Percentiles rank a stretch among this genome's conserved stretches.
These are phyloP conservation scores for Pezicula radicicola DNA, from an alignment of 2,329 filamentous ascomycete genomes.

Conservation along the genomic window DNA sequence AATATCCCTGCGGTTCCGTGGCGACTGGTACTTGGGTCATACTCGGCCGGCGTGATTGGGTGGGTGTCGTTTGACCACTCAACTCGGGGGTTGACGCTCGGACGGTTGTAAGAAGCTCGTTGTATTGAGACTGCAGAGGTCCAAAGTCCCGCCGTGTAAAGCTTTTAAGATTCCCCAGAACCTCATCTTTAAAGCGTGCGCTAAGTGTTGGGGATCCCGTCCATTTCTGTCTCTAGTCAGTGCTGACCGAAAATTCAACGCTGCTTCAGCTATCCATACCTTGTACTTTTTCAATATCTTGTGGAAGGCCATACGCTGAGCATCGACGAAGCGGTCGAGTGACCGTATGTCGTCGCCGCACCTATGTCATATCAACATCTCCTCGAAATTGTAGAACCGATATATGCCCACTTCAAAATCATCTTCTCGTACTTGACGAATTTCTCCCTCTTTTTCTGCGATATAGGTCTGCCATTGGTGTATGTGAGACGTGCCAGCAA, in stretches of 20 bases:
- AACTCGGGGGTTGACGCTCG: slow-evolving; percentile 34
- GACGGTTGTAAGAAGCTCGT: slow-evolving; percentile 45
- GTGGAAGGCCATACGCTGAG: slow-evolving; percentile 72
- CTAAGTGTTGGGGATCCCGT: slow-evolving; percentile 67
- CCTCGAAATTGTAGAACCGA: neutral
- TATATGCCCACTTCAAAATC: slow-evolving; percentile 20
- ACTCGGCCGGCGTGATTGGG: slow-evolving; percentile 16
- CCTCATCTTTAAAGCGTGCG: slow-evolving; percentile 61
- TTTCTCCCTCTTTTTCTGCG: slow-evolving; percentile 22
- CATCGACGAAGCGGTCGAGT: slow-evolving; percentile 68
- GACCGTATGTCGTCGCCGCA: slow-evolving; percentile 71
- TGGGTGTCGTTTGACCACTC: slow-evolving; percentile 17
- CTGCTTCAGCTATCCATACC: slow-evolving; percentile 35
- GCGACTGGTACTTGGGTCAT: slow-evolving; percentile 3
- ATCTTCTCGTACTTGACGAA: slow-evolving; percentile 26
- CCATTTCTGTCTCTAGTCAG: slow-evolving; percentile 63
- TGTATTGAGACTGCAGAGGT: slow-evolving; percentile 46
- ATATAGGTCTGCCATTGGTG: slow-evolving; percentile 18
- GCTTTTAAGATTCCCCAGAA: slow-evolving; percentile 65
- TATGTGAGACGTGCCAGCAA: slow-evolving; percentile 21
- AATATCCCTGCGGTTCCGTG: slow-evolving; percentile 47
- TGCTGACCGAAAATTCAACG: neutral
- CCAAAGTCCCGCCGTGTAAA: slow-evolving; percentile 67
- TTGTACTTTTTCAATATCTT: slow-evolving; percentile 86
- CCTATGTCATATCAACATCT: slow-evolving; percentile 26